Base-by-base conservation (phyloP, 1,284 basidiomycete genomes). In the Melampsora americana region DNA sequence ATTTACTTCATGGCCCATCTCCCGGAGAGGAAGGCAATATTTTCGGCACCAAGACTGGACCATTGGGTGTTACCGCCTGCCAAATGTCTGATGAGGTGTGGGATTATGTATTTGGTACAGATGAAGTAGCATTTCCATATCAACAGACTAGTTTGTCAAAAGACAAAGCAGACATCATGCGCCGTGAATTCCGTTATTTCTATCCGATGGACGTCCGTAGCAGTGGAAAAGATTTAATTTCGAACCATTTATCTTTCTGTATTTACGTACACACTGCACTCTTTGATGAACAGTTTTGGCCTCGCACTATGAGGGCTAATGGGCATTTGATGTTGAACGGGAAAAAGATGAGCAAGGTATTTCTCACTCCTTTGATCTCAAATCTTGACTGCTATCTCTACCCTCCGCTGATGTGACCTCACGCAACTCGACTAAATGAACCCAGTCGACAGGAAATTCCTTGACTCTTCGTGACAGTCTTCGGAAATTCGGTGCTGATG, bases 141-240 rank as follows among this genome's bases (percentile, higher is more conserved):
- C 39, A 42, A 11, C 39, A 42, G 83, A 87, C 53, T 85, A 84
- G 65, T 65, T 83, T 98, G 53, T 84, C 89, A 2, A 86, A 87
- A 80, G 91, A 92, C 81, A 92, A 91, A 81, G 91, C 89, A 42
- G 90, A 95, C 81, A 85, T 87, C 46, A 87, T 99, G 84, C 93
- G 92, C 82, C 90, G 92, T 84, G 91, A 95, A 83, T 99, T 92
- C 87, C 86, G 90, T 73, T 99, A 98, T 87, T 99, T 97, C 86
- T 99, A 99, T 85, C 96, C 96, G 66, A 90, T 98, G 86, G 93
- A 99, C 85, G 88, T 99, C 79, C 92, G 96, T 73, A 98, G 95
- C 9, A 98, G 95, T n/a, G 96, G 93, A 78, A 99, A 99, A 85
- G 96, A 99, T 82, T 87, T 99, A 74, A 92, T 99, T 80, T 92